Conservation (phyloP, 75 land plant genomes). For the Chamaecyparis obtusa region DNA sequence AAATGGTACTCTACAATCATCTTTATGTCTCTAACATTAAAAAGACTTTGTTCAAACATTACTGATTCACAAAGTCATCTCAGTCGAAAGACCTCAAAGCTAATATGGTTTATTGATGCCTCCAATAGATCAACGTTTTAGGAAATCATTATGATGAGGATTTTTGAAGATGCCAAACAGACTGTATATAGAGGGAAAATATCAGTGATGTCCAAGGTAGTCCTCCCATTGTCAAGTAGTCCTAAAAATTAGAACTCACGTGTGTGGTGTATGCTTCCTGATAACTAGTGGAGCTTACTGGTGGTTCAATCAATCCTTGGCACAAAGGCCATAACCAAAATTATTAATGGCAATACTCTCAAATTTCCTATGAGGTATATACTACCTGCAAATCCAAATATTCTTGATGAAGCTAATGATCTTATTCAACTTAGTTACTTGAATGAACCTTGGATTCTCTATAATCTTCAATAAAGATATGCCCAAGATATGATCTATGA, state of each 20-base stretch:
- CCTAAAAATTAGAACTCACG: slow-evolving; percentile 85
- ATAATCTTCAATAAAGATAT: slow-evolving; percentile 79
- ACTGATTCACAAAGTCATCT: no score
- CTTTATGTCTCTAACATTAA: no score
- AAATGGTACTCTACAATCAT: no score
- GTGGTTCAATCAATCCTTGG: slow-evolving; percentile 51
- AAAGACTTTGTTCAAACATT: no score
- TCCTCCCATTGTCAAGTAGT: no score
- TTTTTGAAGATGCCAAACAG: no score
- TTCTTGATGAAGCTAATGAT: slow-evolving; percentile 96
- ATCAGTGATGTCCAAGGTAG: no score
- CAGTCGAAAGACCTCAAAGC: no score
- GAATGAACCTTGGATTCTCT: slow-evolving; percentile 92
- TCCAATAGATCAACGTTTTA: no score
- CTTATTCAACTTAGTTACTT: slow-evolving; percentile 95
- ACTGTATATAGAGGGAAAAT: no score
- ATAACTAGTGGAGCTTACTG: slow-evolving; percentile 77
- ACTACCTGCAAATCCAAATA: slow-evolving; percentile 88
- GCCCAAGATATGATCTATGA: slow-evolving; percentile 70
- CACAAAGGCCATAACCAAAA: slow-evolving; percentile 44
- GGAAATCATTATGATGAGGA: no score
- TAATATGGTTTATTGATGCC: no score
- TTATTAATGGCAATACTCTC: slow-evolving; percentile 57
- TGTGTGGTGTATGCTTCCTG: slow-evolving; percentile 72
- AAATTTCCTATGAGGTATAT: slow-evolving; percentile 46